Conservation (phyloP, 2,329 filamentous ascomycete species). For the Knufia petricola region DNA sequence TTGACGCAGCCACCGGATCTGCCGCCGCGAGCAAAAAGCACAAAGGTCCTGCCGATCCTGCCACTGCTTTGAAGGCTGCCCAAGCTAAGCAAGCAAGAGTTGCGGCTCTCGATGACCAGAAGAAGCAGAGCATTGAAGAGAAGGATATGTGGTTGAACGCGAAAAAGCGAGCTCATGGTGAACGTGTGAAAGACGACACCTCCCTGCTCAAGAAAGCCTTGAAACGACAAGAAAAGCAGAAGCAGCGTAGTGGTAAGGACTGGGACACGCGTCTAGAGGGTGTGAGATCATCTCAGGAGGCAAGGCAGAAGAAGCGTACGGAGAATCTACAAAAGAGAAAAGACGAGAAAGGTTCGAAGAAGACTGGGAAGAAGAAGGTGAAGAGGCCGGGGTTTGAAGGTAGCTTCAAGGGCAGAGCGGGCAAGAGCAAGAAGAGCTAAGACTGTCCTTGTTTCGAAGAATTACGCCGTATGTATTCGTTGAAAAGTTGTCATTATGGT, state of each 20-base stretch:
- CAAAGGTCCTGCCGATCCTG: slow-evolving; percentile 74
- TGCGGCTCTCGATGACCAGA: slow-evolving; percentile 62
- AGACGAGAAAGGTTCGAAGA: slow-evolving; percentile 57
- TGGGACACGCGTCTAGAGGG: slow-evolving; percentile 67
- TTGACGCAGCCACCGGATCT: slow-evolving; percentile 59
- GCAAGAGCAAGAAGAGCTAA: slow-evolving; percentile 17
- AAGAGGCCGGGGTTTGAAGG: slow-evolving; percentile 63
- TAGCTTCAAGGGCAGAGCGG: slow-evolving; percentile 48
- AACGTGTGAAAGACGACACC: slow-evolving; percentile 80
- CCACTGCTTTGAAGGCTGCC: slow-evolving; percentile 73
- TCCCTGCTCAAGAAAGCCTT: slow-evolving; percentile 83
- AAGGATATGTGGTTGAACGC: slow-evolving; percentile 93
- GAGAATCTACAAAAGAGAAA: slow-evolving; percentile 65
- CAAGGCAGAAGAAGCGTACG: slow-evolving; percentile 72
- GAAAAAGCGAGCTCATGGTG: slow-evolving; percentile 77
- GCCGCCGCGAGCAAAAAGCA: slow-evolving; percentile 49
- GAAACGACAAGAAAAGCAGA: slow-evolving; percentile 81
- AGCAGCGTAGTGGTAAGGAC: slow-evolving; percentile 84
- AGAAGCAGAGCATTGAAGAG: slow-evolving; percentile 77
- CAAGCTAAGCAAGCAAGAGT: slow-evolving; percentile 80
- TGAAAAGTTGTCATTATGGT: neutral
- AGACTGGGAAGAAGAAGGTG: slow-evolving; percentile 42
- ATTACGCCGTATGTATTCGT: no score
- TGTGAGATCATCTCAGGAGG: slow-evolving; percentile 65
- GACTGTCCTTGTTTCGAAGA: neutral